A percentile compares a stretch with the other conserved stretches of the same genome.
Conservation (phyloP, 768 basidiomycete species). For the Boletus pseudopeckii region DNA sequence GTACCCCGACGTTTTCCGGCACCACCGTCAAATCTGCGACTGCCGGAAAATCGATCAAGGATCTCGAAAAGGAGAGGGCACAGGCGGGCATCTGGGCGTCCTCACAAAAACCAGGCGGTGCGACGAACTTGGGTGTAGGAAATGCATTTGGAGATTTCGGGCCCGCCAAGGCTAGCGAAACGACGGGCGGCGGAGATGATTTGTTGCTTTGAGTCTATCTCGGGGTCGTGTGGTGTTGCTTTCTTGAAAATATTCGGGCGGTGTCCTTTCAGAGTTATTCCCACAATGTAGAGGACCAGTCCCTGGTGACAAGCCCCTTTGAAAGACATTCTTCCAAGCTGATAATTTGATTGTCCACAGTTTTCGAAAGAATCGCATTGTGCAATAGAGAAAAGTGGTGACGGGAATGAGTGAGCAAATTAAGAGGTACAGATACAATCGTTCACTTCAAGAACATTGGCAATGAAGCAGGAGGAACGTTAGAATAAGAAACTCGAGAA, state of each 20-base stretch:
- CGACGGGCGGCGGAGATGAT: constrained; percentile 38
- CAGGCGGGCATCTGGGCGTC: constrained; percentile 74
- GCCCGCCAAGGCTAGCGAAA: constrained; percentile 15
- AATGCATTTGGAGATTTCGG: constrained; percentile 36
- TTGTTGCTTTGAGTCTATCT: constrained; percentile 35
- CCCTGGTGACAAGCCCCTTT: background rate
- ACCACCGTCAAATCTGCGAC: constrained; percentile 35
- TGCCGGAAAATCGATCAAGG: constrained; percentile 76
- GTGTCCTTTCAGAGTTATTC: background rate
- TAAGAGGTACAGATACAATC: constrained; percentile 37
- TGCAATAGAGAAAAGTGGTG: constrained; percentile 12
- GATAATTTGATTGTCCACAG: constrained; percentile 16
- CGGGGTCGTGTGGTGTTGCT: background rate
- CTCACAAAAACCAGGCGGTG: constrained; percentile 23
- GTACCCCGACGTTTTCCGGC: constrained; percentile 34
- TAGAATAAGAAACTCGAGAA: constrained; percentile 21
- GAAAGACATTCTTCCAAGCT: background rate
- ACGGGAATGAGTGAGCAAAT: constrained; percentile 29
- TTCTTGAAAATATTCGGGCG: background rate
- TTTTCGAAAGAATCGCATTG: constrained; percentile 19
- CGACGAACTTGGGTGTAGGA: constrained; percentile 9
- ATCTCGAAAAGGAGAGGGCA: constrained; percentile 84
- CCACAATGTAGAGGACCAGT: constrained; percentile 2
- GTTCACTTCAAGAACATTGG: constrained; percentile 32
- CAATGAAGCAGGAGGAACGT: constrained; percentile 16